Percentiles rank a stretch among this genome's conserved stretches.
Conservation (phyloP, 306 rosid species). For the Castanospermum australe region DNA sequence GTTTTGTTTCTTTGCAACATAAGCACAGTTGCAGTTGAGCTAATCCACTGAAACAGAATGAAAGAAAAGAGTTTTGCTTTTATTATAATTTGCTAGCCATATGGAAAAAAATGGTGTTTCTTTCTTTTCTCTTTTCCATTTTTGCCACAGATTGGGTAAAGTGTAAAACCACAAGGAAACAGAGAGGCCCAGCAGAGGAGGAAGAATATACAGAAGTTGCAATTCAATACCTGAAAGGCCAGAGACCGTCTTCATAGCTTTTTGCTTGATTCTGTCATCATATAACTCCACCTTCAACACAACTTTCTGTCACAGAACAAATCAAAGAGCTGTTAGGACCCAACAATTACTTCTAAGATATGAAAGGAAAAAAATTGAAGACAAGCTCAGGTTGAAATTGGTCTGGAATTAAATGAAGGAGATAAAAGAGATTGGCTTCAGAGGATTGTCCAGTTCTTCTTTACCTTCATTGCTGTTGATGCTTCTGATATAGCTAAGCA, state of each 20-base stretch:
- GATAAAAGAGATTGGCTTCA: neutral
- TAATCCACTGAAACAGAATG: neutral
- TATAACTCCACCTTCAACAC: slow-evolving; percentile 47
- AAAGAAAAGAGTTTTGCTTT: neutral
- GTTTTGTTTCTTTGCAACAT: neutral
- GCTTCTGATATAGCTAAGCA: neutral
- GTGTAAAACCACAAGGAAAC: no score
- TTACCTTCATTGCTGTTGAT: neutral
- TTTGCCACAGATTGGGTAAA: no score
- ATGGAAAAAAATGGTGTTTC: neutral
- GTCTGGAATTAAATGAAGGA: no score
- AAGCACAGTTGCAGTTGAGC: neutral
- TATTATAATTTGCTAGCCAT: neutral
- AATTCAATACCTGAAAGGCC: slow-evolving; percentile 49
- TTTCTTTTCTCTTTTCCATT: neutral
- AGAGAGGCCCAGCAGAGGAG: neutral
- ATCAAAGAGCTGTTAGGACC: neutral
- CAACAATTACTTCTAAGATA: neutral
- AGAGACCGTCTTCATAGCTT: slow-evolving; percentile 61
- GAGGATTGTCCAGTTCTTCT: neutral
- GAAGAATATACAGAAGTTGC: neutral
- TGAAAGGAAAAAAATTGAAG: neutral
- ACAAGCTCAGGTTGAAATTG: neutral
- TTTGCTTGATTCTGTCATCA: slow-evolving; percentile 49
- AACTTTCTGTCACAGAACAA: slow-evolving; percentile 45